Evolutionary conservation across 1,284 basidiomycete genomes (phyloP).

Genomic region (Inonotus hispidus): DNA sequence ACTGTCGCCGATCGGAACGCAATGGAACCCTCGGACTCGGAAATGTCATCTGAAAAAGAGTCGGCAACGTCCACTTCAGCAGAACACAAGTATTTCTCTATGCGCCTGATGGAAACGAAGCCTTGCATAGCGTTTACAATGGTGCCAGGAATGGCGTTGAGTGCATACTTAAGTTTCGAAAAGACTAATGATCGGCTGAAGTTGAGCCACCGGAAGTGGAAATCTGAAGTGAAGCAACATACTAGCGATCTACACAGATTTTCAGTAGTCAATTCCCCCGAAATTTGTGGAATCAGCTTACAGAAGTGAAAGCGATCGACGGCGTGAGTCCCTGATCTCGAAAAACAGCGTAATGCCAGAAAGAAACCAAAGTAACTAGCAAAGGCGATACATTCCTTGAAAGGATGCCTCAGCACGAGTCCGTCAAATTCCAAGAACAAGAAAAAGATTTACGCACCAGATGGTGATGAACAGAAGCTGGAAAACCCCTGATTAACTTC

Average conservation of each 20-base stretch:
- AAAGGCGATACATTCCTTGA: conserved; percentile 68
- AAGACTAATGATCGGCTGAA: conserved; percentile 50
- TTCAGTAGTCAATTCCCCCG: background rate
- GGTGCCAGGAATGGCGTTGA: conserved; percentile 85
- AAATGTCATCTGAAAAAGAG: conserved; percentile 46
- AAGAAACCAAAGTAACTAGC: conserved; percentile 69
- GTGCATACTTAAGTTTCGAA: conserved; percentile 77
- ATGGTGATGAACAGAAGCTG: conserved; percentile 71
- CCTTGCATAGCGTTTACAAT: conserved; percentile 77
- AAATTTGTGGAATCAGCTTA: conserved; percentile 29
- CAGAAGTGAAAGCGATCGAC: conserved; percentile 82
- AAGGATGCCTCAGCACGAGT: background rate
- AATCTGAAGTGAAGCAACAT: background rate
- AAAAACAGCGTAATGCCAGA: conserved; percentile 78
- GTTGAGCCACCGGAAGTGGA: conserved; percentile 22
- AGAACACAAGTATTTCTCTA: conserved; percentile 81
- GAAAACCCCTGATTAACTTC: background rate
- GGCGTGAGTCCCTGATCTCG: conserved; percentile 70
- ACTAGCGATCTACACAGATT: conserved; percentile 6
- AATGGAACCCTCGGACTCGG: conserved; percentile 50
- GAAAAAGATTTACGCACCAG: conserved; percentile 43
- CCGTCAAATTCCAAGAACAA: conserved; percentile 12
- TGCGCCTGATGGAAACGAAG: conserved; percentile 82
- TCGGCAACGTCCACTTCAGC: conserved; percentile 62
- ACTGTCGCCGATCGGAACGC: conserved; percentile 79